Evolutionary conservation across 306 rosid species (phyloP), one percentile per base, ranked within the genome.

Genomic region (Rubus parviflorus): DNA sequence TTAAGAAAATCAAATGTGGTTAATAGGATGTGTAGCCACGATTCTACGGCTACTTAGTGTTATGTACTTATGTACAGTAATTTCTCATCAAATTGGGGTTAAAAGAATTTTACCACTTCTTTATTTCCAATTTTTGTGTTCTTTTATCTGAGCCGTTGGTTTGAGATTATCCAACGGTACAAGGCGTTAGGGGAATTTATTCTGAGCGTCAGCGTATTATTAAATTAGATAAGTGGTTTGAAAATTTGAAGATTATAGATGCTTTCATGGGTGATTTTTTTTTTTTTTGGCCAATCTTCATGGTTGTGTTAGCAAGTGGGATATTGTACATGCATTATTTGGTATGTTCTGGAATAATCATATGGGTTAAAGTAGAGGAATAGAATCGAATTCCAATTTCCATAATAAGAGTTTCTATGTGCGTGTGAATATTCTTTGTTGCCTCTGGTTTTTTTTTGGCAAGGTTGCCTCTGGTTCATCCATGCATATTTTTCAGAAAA

Each of bases 341-440:
- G 25, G 48, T 48, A 48, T 49, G 52, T 68, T 30, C 48, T 37
- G 23, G 46, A 4, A 58, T 81, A 47, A 76, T 22, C 67, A 7
- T 62, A 64, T 41, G 22, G 46, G 62, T 46, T 53, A 76, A 77
- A 60, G 25, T 11, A 54, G 72, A 64, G 74, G 91, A 82, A 82
- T 75, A 53, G 85, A 78, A 85, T 87, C 79, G 62, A 80, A 86
- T 89, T 87, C 89, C 76, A 60, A 53, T 49, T 35, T 48, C 53
- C 75, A 80, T 72, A 25, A 20, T 3, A 14, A 48, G 74, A 47
- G 35, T 74, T 62, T 5, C n/a, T 43, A 8, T 3, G 8, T 38
- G 57, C 25, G 47, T 40, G 48, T 79, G 77, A 82, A 53, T 75
- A 79, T 81, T 73, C 77, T 75, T 57, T 51, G n/a, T 52, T 57